Evolutionary conservation across 768 basidiomycete species (phyloP).

Genomic region (Pulveroboletus frians): DNA sequence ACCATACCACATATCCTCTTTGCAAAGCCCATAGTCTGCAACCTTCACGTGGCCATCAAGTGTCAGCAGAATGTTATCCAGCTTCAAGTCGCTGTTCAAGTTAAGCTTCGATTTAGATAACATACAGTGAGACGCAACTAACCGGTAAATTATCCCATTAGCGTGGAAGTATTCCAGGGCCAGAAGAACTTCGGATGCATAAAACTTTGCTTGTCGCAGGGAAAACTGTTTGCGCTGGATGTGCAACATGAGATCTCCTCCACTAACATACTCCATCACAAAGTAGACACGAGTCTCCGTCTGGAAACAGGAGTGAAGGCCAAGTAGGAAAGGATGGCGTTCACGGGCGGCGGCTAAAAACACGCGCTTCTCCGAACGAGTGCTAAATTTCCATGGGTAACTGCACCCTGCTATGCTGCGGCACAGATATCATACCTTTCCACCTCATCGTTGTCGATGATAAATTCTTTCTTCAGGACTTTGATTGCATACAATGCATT

Average conservation of each 20-base stretch:
- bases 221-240: constrained; percentile 99
- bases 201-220: constrained; percentile 97
- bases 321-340: constrained; percentile 95
- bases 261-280: constrained; percentile 99
- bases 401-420: neutral
- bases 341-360: constrained; percentile 96
- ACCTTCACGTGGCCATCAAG: constrained; percentile 98
- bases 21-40: constrained; percentile 98
- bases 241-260: constrained; percentile 98
- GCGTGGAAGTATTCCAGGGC: constrained; percentile 97
- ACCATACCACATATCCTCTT: constrained; percentile 98
- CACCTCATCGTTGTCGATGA: constrained; percentile 99
- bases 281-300: constrained; percentile 99
- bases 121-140: constrained; percentile 20
- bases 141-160: constrained; percentile 99
- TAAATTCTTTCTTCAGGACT: constrained; percentile 99
- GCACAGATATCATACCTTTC: constrained; percentile 64
- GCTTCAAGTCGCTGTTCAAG: constrained; percentile 80
- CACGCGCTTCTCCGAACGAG: constrained; percentile 98
- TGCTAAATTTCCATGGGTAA: constrained; percentile 44
- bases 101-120: neutral
- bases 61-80: constrained; percentile 96
- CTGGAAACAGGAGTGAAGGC: constrained; percentile 98
- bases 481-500: constrained; percentile 96
- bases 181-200: constrained; percentile 92